Conservation (phyloP, 2,329 filamentous ascomycete species). For the Corinectria fuckeliana region DNA sequence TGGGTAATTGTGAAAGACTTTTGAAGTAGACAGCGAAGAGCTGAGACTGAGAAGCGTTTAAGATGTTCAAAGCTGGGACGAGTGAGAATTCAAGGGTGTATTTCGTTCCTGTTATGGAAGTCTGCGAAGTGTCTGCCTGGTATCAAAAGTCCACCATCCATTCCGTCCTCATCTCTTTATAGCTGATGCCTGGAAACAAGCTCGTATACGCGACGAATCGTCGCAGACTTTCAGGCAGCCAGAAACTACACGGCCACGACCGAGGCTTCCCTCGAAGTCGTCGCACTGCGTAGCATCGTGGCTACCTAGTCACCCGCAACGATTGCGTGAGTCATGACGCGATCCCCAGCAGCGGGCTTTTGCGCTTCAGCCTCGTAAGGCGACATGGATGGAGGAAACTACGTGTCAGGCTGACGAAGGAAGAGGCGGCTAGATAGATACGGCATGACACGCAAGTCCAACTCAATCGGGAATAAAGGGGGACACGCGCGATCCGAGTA, state of each 20-base stretch:
- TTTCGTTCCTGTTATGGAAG: not conserved
- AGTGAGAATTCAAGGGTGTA: not conserved
- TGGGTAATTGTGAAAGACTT: constrained; percentile 1
- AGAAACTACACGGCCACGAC: not conserved
- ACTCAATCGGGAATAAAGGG: constrained; percentile 4
- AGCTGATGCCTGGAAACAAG: constrained; percentile 20
- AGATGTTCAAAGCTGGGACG: not conserved
- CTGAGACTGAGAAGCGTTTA: constrained; percentile 7
- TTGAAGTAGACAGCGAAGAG: not conserved
- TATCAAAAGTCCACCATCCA: constrained; percentile 8
- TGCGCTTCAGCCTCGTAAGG: constrained; percentile 9
- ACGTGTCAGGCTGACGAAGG: constrained; percentile 30
- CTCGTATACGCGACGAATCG: not conserved
- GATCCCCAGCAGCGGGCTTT: not conserved
- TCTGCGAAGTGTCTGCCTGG: constrained; percentile 18
- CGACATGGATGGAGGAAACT: constrained; percentile 13
- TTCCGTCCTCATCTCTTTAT: constrained; percentile 26
- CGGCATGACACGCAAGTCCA: constrained; percentile 10
- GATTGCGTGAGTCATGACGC: constrained; percentile 38
- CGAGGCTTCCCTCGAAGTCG: not conserved
- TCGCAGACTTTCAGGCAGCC: constrained; percentile 1
- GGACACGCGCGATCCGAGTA: not conserved
- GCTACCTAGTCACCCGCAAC: not conserved
- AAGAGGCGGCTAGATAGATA: no score
- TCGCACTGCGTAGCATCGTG: constrained; percentile 20